These are phyloP conservation scores for Boletus albobrunnescens DNA, from an alignment of 1,284 basidiomycete species.

Conservation along the genomic window DNA sequence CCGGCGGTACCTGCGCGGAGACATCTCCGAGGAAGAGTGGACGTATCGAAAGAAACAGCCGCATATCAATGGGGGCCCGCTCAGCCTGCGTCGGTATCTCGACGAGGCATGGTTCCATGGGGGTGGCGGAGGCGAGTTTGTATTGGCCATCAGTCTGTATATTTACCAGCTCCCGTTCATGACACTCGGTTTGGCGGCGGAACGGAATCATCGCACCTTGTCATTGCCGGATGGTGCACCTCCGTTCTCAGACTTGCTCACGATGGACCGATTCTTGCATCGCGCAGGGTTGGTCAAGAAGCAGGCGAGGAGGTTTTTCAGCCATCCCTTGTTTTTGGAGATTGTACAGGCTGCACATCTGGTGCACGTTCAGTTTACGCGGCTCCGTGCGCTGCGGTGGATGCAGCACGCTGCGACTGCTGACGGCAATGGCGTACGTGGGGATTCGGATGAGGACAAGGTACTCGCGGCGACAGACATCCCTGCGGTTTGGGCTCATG, in stretches of 20 bases:
- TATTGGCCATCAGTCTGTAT: constrained; percentile 44
- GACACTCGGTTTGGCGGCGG: constrained; percentile 37
- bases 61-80: constrained; percentile 41
- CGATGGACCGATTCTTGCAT: constrained; percentile 43
- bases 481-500: constrained; percentile 9
- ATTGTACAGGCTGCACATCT: constrained; percentile 33
- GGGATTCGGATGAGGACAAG: neutral
- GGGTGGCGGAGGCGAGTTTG: constrained; percentile 46
- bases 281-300: constrained; percentile 39
- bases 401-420: neutral
- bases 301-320: constrained; percentile 31
- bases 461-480: constrained; percentile 6
- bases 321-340: constrained; percentile 50
- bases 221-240: constrained; percentile 37
- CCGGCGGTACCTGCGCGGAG: constrained; percentile 44
- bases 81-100: constrained; percentile 52
- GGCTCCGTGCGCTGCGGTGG: constrained; percentile 17
- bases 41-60: constrained; percentile 47
- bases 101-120: constrained; percentile 43
- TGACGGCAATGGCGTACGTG: neutral
- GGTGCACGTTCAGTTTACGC: constrained; percentile 26
- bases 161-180: constrained; percentile 47
- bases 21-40: constrained; percentile 52
- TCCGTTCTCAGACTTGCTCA: constrained; percentile 39
- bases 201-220: no score